Percentiles rank a stretch among this genome's conserved stretches.
phyloP scores from a whole-genome alignment of 257 asterid genomes.

The Plectranthus barbatus region DNA sequence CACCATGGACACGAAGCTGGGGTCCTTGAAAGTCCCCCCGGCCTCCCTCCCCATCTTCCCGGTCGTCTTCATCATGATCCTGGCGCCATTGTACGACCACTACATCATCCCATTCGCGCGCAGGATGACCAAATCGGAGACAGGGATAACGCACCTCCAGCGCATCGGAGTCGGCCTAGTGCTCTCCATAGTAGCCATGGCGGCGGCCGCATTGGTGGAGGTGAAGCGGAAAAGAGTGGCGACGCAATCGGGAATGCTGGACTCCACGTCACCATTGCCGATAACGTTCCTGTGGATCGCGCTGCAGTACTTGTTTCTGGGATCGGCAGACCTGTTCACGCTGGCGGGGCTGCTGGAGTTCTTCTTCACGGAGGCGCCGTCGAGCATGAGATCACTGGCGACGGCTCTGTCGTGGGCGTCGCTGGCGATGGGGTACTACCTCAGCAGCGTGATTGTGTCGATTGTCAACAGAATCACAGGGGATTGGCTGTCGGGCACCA shows the following conservation, averaged over 20 bases:
- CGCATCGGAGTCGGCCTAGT: slow-evolving; percentile 67
- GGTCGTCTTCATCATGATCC: slow-evolving; percentile 64
- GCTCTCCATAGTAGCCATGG: slow-evolving; percentile 73
- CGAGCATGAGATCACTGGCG: slow-evolving; percentile 76
- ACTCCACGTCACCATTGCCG: slow-evolving; percentile 47
- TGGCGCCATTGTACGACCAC: slow-evolving; percentile 75
- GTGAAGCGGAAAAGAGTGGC: slow-evolving; percentile 63
- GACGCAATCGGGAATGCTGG: slow-evolving; percentile 16
- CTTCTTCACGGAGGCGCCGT: slow-evolving; percentile 90
- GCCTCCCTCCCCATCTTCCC: slow-evolving; percentile 94
- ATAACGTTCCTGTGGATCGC: slow-evolving; percentile 82
- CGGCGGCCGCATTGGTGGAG: no score
- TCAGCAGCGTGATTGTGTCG: slow-evolving; percentile 66
- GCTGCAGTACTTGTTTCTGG: slow-evolving; percentile 70
- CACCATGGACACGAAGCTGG: slow-evolving; percentile 76
- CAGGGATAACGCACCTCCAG: slow-evolving; percentile 68
- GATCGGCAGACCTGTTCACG: slow-evolving; percentile 89
- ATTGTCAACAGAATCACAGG: slow-evolving; percentile 61
- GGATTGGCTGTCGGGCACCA: slow-evolving; percentile 63
- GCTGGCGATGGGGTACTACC: slow-evolving; percentile 76
- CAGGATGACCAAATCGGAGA: slow-evolving; percentile 46
- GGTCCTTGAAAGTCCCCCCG: slow-evolving; percentile 67
- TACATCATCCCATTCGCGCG: slow-evolving; percentile 64
- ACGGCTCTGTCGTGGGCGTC: slow-evolving; percentile 86
- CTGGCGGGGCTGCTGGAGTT: slow-evolving; percentile 83